Evolutionary conservation across 2,329 filamentous ascomycete genomes (phyloP), one percentile per base, ranked within the genome.

Genomic region (Aspergillus luchuensis): DNA sequence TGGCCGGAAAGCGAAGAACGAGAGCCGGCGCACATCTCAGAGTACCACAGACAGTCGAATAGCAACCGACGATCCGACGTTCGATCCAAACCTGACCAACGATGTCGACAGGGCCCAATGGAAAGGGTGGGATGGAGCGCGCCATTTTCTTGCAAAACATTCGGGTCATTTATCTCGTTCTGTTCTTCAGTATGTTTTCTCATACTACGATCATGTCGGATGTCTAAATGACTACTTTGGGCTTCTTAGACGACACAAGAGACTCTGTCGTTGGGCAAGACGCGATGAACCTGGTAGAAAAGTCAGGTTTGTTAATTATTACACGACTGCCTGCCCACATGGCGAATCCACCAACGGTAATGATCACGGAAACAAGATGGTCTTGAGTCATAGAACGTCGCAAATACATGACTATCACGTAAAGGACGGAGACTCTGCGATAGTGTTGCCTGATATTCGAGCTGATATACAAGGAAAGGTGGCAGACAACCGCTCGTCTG

Each of bases 1-100:
- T 74, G 61, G 66, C 11, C 68, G 61, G 51, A 69, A 66, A 30
- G 63, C 65, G 23, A 36, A 36, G 10, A 6, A 6, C 15, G 33
- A 36, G 10, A 36, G 33, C 2, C 0, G 5, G 11, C 33, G 11
- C 52, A 59, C 2, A 33, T 43, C n/a, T 38, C 41, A 59, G n/a
- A 33, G 19, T 0, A 53, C 28, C 33, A 25, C 15, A 11, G 10
- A 21, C 28, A 52, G 8, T 15, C 17, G 8, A 52, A 21, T 33
- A 15, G 19, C 19, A 21, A 15, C 15, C 33, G 33, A 15, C 11
- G 50, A 38, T 13, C 17, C 30, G 19, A 13, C 10, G 7, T 39
- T 39, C 10, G 50, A 52, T 19, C 33, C 50, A 5, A 30, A 30
- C 10, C 39, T 52, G 8, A n/a, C 10, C 17, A 52, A 39, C 30